phyloP scores from a whole-genome alignment of 2,329 filamentous ascomycete species.

The Fusarium euwallaceae region DNA sequence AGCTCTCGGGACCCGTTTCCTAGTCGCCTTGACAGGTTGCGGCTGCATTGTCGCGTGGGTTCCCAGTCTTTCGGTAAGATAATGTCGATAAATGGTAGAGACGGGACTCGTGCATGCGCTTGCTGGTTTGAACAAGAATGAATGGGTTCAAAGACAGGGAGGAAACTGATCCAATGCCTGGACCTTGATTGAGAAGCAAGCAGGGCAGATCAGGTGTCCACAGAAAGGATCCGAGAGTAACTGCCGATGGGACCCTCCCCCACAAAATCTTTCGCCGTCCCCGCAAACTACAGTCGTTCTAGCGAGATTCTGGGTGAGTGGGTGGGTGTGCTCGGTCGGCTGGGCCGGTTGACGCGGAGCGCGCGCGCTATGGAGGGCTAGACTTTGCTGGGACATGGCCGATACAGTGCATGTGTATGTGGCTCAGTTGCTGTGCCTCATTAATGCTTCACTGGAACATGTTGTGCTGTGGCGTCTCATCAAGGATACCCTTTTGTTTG shows the following conservation, averaged over 20 bases:
- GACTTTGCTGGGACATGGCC: neutral
- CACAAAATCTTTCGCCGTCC: constrained; percentile 17
- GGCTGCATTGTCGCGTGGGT: constrained; percentile 5
- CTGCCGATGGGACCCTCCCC: constrained; percentile 26
- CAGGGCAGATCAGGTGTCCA: constrained; percentile 2
- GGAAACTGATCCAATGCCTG: neutral
- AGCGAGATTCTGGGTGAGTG: neutral
- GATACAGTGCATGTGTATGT: neutral
- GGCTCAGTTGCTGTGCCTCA: neutral
- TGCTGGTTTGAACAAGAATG: neutral
- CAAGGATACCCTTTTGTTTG: neutral
- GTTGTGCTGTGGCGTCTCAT: neutral
- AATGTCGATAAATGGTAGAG: neutral
- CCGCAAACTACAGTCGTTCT: neutral
- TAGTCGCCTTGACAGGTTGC: constrained; percentile 20
- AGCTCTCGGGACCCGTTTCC: constrained; percentile 40
- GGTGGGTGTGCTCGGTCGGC: neutral
- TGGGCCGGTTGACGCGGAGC: neutral
- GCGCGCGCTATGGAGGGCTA: neutral
- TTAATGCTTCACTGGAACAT: neutral
- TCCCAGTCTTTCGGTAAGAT: neutral
- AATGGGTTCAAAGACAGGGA: neutral
- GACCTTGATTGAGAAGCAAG: constrained; percentile 25
- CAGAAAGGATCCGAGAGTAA: constrained; percentile 28
- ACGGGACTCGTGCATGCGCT: neutral